Evolutionary conservation across 495 filamentous ascomycete species (phyloP), one percentile per base, ranked within the genome.

Genomic region (Pseudomonodictys pantanalensis): DNA sequence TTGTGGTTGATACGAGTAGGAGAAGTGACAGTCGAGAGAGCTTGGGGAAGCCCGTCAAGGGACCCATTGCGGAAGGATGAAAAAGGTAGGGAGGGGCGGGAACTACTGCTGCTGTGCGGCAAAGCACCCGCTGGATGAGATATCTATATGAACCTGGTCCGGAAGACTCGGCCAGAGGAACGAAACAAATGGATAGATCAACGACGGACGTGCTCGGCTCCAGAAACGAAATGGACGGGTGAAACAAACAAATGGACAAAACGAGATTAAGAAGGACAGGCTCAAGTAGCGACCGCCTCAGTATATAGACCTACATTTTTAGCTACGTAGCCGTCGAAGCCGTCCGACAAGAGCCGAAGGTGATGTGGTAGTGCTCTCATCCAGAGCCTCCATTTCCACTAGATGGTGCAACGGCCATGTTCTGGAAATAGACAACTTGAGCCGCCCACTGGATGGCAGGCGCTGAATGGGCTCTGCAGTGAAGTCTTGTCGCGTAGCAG

Each of bases 1-100:
- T 24, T 22, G 56, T 56, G 29, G 64, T 38, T 12, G 66, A 71
- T 32, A 74, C 42, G 8, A 71, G 56, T 55, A 65, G 72, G 48
- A 72, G 38, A 8, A 69, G 58, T 9, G 68, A 60, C 17, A 75
- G 62, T 61, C 56, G 55, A 48, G 53, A 71, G 26, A 57, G 53
- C 60, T 57, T 63, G 30, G 43, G 23, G 26, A 52, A 28, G 41
- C 53, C 51, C 44, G 25, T 44, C 58, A 41, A 46, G 41, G 58
- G 58, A 54, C 49, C 58, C 58, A 60, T 60, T 25, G 46, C 32
- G 58, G 49, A 41, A 30, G 30, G 15, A 17, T 30, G 38, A 5
- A 26, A 26, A 26, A 23, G 24, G 25, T 22, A 26, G 22, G 9
- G 47, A 32, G n/a, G 32, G 20, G 25, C 4, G 8, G 23, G 8